phyloP scores from a whole-genome alignment of 805 yeast species.

The Barnettozyma pratensis region DNA sequence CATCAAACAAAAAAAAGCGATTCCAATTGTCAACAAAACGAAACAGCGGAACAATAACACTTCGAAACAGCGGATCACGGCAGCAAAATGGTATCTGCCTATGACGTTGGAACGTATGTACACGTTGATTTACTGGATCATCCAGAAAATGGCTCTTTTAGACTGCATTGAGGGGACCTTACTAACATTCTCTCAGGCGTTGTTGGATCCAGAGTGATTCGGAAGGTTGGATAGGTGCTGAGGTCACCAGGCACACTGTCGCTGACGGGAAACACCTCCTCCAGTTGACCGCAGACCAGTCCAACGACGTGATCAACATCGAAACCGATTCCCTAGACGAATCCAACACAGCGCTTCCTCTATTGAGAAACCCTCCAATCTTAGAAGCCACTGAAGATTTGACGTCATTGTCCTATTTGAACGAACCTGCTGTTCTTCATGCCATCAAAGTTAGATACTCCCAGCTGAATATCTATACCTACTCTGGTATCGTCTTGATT shows the following conservation, averaged over 20 bases:
- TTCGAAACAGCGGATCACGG: background rate
- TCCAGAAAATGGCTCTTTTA: too few relatives aligned
- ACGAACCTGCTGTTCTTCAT: constrained; percentile 94
- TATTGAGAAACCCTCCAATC: constrained; percentile 85
- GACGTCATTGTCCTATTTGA: constrained; percentile 84
- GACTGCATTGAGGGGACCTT: constrained; percentile 8
- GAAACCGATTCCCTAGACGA: constrained; percentile 36
- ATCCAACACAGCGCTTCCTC: constrained; percentile 49
- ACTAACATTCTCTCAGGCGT: constrained; percentile 40
- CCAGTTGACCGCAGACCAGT: constrained; percentile 49
- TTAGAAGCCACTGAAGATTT: constrained; percentile 92
- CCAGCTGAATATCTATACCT: constrained; percentile 88
- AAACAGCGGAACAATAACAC: background rate
- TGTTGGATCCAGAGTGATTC: constrained; percentile 74
- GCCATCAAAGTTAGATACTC: constrained; percentile 88
- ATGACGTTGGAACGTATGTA: constrained; percentile 52
- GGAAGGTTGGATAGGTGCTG: constrained; percentile 71
- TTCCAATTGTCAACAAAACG: background rate
- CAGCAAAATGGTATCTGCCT: constrained; percentile 33
- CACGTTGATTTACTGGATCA: too few relatives aligned
- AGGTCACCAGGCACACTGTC: constrained; percentile 43
- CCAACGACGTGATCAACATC: constrained; percentile 39
- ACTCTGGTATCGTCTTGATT: constrained; percentile 93
- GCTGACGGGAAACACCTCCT: constrained; percentile 41
- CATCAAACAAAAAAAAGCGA: background rate